Conservation (phyloP, 306 rosid genomes). For the Citrullus colocynthis region DNA sequence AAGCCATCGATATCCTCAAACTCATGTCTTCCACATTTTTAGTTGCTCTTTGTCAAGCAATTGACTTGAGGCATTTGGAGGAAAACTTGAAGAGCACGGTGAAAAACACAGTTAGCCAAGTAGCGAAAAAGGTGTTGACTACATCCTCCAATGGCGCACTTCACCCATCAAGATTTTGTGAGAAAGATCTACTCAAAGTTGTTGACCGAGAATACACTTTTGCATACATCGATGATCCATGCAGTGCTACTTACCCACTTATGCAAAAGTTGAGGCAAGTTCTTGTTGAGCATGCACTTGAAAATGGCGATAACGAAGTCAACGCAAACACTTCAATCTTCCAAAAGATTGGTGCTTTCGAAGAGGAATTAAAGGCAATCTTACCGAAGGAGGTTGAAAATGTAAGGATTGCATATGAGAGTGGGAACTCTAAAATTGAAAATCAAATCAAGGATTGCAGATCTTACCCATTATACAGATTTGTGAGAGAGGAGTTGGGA, state of each 20-base stretch:
- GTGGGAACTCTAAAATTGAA: background rate
- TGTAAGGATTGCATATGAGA: background rate
- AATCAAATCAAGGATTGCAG: background rate
- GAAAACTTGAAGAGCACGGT: background rate
- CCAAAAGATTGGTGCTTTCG: background rate
- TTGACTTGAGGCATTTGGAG: background rate
- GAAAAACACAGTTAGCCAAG: background rate
- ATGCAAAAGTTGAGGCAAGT: background rate
- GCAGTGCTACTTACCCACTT: background rate
- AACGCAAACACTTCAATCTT: background rate
- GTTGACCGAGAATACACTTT: background rate
- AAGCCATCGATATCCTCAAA: background rate
- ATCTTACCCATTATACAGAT: background rate
- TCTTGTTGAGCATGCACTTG: background rate
- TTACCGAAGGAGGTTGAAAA: background rate
- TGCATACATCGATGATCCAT: background rate
- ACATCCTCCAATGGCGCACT: background rate
- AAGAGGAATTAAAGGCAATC: background rate
- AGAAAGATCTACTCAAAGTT: background rate
- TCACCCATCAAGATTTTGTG: background rate
- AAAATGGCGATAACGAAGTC: background rate
- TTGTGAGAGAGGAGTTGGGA: background rate
- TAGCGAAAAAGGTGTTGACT: background rate
- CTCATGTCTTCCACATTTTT: background rate
- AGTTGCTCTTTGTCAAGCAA: background rate